Percentiles rank a stretch among this genome's conserved stretches.
Evolutionary conservation across 306 rosid species (phyloP).

Genomic region (Sicyos baderoa): DNA sequence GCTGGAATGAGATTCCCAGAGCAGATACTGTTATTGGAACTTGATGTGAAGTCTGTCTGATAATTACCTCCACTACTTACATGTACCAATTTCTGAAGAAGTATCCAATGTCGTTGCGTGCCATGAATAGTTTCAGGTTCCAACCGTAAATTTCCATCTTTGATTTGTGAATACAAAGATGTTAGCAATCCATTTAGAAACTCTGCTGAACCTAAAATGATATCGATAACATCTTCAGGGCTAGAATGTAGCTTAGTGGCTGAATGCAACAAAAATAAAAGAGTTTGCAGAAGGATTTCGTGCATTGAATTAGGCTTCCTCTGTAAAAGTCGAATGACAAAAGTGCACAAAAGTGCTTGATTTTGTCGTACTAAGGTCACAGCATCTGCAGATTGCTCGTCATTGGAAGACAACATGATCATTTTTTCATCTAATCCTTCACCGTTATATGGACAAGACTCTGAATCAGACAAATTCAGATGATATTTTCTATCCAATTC

Average conservation of each 20-base stretch:
- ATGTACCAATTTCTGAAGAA: conserved; percentile 67
- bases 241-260: conserved; percentile 69
- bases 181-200: conserved; percentile 54
- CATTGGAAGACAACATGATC: conserved; percentile 47
- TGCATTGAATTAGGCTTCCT: conserved; percentile 66
- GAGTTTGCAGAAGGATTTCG: conserved; percentile 85
- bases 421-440: conserved; percentile 58
- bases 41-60: conserved; percentile 39
- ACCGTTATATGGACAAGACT: conserved; percentile 30
- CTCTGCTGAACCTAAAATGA: conserved; percentile 68
- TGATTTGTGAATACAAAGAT: conserved; percentile 46
- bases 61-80: conserved; percentile 62
- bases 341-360: conserved; percentile 69
- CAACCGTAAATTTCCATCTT: conserved; percentile 44
- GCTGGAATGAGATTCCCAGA: conserved; percentile 72
- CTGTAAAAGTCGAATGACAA: conserved; percentile 52
- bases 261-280: conserved; percentile 62
- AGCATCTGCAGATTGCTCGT: conserved; percentile 64
- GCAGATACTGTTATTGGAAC: conserved; percentile 34
- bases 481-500: conserved; percentile 66
- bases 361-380: conserved; percentile 83
- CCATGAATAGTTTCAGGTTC: conserved; percentile 53
- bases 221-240: conserved; percentile 67
- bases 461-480: conserved; percentile 38
- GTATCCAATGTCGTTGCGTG: conserved; percentile 71